Percentiles rank a stretch among this genome's conserved stretches.
These are phyloP conservation scores for Dichotomopilus funicola DNA, from an alignment of 2,329 filamentous ascomycete genomes.

Conservation along the genomic window DNA sequence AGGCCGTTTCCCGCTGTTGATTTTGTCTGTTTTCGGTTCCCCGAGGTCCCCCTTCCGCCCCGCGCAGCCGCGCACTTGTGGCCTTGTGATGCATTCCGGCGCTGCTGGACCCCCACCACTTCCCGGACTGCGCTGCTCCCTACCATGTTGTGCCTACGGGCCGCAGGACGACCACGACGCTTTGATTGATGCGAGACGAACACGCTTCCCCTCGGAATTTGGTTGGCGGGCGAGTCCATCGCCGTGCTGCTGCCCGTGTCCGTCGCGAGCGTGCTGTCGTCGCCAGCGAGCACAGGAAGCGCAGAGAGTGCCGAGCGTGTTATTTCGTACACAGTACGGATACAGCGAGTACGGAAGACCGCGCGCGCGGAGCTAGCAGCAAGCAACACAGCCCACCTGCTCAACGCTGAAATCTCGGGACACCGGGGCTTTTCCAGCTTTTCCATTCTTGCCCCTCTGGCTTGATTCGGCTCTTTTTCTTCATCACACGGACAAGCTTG, in stretches of 20 bases:
- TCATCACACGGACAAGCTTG: background rate
- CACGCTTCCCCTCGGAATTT: conserved; percentile 13
- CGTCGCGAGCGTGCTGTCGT: conserved; percentile 6
- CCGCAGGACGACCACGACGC: conserved; percentile 7
- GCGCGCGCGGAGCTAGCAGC: too few relatives aligned
- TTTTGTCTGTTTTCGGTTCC: background rate
- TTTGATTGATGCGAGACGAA: conserved; percentile 23
- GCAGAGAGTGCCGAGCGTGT: too few relatives aligned
- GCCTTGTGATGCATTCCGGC: conserved; percentile 24
- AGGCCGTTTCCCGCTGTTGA: too few relatives aligned
- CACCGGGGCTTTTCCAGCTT: too few relatives aligned
- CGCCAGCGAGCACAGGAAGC: background rate
- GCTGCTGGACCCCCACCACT: conserved; percentile 2
- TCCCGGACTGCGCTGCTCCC: background rate
- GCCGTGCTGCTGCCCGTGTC: conserved; percentile 9
- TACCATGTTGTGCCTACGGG: conserved; percentile 23
- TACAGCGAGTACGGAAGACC: too few relatives aligned
- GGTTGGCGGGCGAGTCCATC: conserved; percentile 21
- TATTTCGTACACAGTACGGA: too few relatives aligned
- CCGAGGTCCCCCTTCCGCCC: conserved; percentile 7
- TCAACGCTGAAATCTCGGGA: too few relatives aligned
- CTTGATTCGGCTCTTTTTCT: background rate
- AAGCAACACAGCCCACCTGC: too few relatives aligned
- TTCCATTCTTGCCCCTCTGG: background rate
- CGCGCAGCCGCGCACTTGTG: conserved; percentile 18